These are phyloP conservation scores for Capsella rubella DNA, from an alignment of 441 rosid genomes.

Conservation along the genomic window DNA sequence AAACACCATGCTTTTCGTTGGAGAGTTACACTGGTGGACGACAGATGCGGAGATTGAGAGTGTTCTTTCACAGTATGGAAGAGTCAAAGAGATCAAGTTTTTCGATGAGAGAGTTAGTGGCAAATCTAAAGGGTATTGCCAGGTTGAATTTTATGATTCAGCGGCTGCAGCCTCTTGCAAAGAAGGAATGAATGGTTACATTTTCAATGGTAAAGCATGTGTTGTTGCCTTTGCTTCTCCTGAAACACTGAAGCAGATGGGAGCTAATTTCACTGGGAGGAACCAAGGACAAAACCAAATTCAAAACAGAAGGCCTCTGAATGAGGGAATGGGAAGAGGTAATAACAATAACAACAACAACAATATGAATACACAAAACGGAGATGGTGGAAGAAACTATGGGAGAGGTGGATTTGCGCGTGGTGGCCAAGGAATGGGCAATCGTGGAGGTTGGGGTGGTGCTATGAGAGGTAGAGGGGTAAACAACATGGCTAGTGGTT, in stretches of 20 bases:
- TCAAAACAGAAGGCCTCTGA: conserved; percentile 69
- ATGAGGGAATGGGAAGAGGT: conserved; percentile 77
- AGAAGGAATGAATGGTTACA: conserved; percentile 88
- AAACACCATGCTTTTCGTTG: conserved; percentile 83
- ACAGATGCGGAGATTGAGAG: conserved; percentile 94
- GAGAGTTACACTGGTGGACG: conserved; percentile 99
- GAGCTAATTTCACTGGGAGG: conserved; percentile 68
- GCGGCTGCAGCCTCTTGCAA: conserved; percentile 85
- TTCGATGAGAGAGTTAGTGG: conserved; percentile 93
- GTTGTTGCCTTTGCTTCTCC: conserved; percentile 97
- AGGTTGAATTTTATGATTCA: conserved; percentile 85
- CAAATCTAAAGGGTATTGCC: conserved; percentile 90
- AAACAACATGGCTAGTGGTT: conserved; percentile 66
- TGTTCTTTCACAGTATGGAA: conserved; percentile 75
- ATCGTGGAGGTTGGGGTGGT: conserved; percentile 80
- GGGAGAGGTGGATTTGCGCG: conserved; percentile 95
- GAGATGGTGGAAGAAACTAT: conserved; percentile 79
- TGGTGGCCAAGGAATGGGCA: conserved; percentile 76
- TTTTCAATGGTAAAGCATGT: conserved; percentile 90
- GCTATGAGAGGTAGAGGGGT: conserved; percentile 86
- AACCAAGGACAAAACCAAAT: conserved; percentile 70
- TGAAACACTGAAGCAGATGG: conserved; percentile 83
- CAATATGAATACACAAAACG: conserved; percentile 71
- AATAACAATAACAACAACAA: conserved; percentile 36
- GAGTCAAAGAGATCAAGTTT: conserved; percentile 84